A percentile compares a stretch with the other conserved stretches of the same genome.
These are phyloP conservation scores for Stevia rebaudiana DNA, from an alignment of 140 eudicot genomes.

Conservation along the genomic window DNA sequence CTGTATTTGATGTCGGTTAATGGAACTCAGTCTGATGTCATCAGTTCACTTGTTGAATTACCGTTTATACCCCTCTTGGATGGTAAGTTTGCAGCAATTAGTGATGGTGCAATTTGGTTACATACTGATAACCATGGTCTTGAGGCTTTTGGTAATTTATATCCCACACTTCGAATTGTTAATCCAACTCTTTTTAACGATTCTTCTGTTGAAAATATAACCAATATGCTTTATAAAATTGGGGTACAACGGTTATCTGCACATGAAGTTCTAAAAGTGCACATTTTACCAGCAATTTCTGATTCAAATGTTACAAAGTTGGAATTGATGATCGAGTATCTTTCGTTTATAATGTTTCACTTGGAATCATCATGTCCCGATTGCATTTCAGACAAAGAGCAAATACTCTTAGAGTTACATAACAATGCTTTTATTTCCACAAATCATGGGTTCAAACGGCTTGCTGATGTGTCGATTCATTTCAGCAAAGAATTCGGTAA, in stretches of 20 bases:
- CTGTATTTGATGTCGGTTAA: constrained; percentile 39
- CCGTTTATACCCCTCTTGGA: constrained; percentile 83
- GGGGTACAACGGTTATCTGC: constrained; percentile 75
- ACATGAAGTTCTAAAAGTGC: constrained; percentile 76
- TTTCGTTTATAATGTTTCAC: constrained; percentile 73
- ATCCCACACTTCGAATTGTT: constrained; percentile 58
- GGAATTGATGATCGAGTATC: constrained; percentile 63
- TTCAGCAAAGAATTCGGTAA: constrained; percentile 61
- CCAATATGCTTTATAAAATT: constrained; percentile 54
- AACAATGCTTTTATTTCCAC: constrained; percentile 62
- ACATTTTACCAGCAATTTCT: constrained; percentile 64
- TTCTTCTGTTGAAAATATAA: constrained; percentile 36
- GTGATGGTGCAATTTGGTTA: constrained; percentile 76
- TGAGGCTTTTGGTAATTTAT: constrained; percentile 52
- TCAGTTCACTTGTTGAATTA: constrained; percentile 34
- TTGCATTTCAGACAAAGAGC: constrained; percentile 55
- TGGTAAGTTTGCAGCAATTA: constrained; percentile 57
- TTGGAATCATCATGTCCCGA: constrained; percentile 57
- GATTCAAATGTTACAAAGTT: constrained; percentile 28
- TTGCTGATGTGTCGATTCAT: constrained; percentile 60
- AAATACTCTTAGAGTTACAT: constrained; percentile 44
- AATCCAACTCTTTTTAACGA: constrained; percentile 46
- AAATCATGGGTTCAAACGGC: constrained; percentile 63
- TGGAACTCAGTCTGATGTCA: constrained; percentile 40
- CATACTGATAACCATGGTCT: constrained; percentile 50